These are phyloP conservation scores for Saccharomycopsis sp. DNA, from an alignment of 805 yeast genomes.

Conservation along the genomic window DNA sequence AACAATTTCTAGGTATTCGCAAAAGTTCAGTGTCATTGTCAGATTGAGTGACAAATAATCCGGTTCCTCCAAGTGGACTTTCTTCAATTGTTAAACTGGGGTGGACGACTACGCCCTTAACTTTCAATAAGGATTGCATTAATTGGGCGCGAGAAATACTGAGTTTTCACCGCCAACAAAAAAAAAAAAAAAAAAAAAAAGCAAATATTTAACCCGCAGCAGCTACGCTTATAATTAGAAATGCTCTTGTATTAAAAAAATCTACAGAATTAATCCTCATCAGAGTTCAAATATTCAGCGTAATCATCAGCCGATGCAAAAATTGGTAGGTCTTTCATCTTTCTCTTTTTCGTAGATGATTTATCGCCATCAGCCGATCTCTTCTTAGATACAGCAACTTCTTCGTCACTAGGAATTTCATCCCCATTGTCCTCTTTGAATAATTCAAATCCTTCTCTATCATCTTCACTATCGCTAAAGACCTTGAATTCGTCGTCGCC, in stretches of 20 bases:
- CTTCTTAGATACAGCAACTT: conserved; percentile 20
- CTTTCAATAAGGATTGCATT: too few species aligned
- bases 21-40: conserved; percentile 2
- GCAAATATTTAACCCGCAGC: too few species aligned
- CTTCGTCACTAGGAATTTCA: conserved; percentile 23
- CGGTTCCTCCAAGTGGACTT: conserved; percentile 2
- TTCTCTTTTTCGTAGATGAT: conserved; percentile 41
- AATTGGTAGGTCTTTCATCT: conserved; percentile 63
- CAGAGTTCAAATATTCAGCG: conserved; percentile 62
- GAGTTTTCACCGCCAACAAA: too few species aligned
- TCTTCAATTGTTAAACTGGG: not conserved
- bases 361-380: conserved; percentile 22
- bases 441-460: conserved; percentile 18
- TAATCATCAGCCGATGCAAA: conserved; percentile 90
- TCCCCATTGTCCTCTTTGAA: conserved; percentile 27
- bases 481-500: conserved; percentile 22
- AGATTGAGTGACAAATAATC: conserved; percentile 1
- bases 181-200: too few species aligned
- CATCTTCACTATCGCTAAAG: conserved; percentile 23
- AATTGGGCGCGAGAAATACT: too few species aligned
- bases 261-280: conserved; percentile 41
- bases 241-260: not conserved
- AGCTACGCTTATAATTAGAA: too few species aligned
- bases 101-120: too few species aligned
- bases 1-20: not conserved